phyloP scores from a whole-genome alignment of 192 early-diverging fungal species.

The Podila minutissima region DNA sequence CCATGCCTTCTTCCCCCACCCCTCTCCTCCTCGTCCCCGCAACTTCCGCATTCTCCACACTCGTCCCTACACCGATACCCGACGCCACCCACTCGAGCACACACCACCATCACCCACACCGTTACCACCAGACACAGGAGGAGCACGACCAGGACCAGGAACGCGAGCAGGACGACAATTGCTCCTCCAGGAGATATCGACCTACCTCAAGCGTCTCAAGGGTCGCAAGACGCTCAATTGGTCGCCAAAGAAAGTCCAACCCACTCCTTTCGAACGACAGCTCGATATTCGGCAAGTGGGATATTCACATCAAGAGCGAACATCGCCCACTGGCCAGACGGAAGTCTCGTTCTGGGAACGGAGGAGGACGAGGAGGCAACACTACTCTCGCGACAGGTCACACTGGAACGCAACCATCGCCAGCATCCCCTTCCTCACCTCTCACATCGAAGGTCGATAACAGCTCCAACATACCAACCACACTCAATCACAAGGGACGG shows the following conservation, averaged over 20 bases:
- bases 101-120: neutral
- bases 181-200: neutral
- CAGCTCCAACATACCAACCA: neutral
- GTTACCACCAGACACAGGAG: neutral
- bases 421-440: neutral
- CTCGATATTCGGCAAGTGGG: conserved; percentile 35
- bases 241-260: neutral
- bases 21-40: conserved; percentile 1
- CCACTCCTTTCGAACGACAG: conserved; percentile 6
- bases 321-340: conserved; percentile 6
- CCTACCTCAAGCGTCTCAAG: neutral
- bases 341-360: conserved; percentile 6
- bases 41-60: neutral
- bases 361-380: neutral
- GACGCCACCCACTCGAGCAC: neutral
- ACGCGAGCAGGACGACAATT: neutral
- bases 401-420: neutral
- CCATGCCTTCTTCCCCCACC: neutral
- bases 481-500: neutral
- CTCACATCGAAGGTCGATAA: neutral
- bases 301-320: conserved; percentile 31
- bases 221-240: neutral
- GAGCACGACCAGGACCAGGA: neutral
- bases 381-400: neutral
- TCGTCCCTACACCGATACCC: neutral